These are phyloP conservation scores for Camelina laxa DNA, from an alignment of 345 rosid species.

Conservation along the genomic window DNA sequence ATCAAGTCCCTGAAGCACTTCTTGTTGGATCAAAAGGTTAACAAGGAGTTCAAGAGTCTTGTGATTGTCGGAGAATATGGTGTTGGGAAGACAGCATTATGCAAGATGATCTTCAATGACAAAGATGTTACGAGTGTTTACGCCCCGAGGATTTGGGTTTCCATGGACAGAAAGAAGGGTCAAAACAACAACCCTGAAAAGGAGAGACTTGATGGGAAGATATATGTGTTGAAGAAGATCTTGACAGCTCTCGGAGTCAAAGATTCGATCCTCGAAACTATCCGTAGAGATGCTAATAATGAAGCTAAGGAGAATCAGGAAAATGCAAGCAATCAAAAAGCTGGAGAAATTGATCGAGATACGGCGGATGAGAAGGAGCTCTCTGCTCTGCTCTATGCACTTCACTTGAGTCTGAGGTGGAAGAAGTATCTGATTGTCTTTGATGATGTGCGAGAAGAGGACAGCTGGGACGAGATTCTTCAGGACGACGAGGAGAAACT, in stretches of 20 bases:
- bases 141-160: conserved; percentile 53
- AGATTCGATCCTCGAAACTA: background rate
- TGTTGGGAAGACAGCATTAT: conserved; percentile 55
- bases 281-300: background rate
- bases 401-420: conserved; percentile 52
- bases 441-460: conserved; percentile 42
- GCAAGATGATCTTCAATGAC: conserved; percentile 41
- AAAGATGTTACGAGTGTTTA: conserved; percentile 43
- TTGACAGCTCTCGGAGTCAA: conserved; percentile 45
- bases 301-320: background rate
- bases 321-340: background rate
- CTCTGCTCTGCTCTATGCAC: conserved; percentile 48
- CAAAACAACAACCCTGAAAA: too few species aligned
- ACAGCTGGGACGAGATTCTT: conserved; percentile 37
- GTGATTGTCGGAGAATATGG: conserved; percentile 51
- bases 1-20: conserved; percentile 39
- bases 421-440: conserved; percentile 61
- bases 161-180: background rate
- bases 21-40: conserved; percentile 38
- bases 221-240: conserved; percentile 38
- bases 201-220: background rate
- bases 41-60: conserved; percentile 45
- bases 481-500: conserved; percentile 1
- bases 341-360: conserved; percentile 1
- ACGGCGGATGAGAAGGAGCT: conserved; percentile 19